Evolutionary conservation across 371 early-diverging fungal genomes (phyloP), one percentile per base, ranked within the genome.

Genomic region (Circinella minor): DNA sequence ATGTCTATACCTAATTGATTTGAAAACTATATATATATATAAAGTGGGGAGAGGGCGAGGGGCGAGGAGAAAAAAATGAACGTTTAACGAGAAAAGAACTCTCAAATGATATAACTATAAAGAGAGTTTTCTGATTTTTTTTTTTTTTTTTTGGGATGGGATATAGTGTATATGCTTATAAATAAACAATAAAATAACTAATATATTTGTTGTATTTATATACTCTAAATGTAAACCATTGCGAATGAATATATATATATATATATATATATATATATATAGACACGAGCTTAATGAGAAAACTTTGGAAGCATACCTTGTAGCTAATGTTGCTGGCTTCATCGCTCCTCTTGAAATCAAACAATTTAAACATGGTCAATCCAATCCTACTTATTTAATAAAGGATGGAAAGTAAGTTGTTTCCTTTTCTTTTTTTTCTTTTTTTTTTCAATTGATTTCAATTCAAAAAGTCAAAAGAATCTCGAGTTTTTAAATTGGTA

Each of bases 311-410:
- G 76, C 74, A 3, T 91, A 90, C 73, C 79, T 93, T 13, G 39
- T 67, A 5, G 68, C 82, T 34, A 65, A 81, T 61, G 72, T 89
- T n/a, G 76, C 84, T 34, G 86, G 78, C 9, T 82, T 96, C 60
- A 71, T 72, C 13, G 66, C 78, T 18, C 96, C 96, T n/a, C 76
- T 96, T 54, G 71, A 84, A 20, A 74, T 94, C 51, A 86, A 84
- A 61, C 95, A 96, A 79, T 97, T 97, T 81, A 90, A 90, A 71
- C 84, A 92, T 17, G 97, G 97, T 1, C 96, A 96, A 70, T 92
- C 92, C 71, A 97, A 97, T 76, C 97, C 97, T 4, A 97, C 97
- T 8, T 97, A 92, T 70, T 82, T 93, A 14, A 65, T 94, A 66
- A 88, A 84, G 27, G 91, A 91, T 67, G 84, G 82, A 68, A 89